Conservation (phyloP, 139 green algal species). For the Coelastrella sp. region DNA sequence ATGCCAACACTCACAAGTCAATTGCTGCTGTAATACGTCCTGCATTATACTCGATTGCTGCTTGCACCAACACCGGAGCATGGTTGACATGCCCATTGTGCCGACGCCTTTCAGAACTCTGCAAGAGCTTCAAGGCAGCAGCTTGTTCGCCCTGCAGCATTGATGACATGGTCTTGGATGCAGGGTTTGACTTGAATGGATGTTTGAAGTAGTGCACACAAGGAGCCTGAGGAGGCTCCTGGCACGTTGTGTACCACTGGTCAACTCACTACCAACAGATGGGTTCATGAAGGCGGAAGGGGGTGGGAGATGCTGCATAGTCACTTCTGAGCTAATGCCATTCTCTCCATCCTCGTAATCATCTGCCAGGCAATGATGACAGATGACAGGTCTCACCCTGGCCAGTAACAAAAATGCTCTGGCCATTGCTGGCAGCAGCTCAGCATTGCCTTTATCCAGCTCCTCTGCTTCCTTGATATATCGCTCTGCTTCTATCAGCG, state of each 20-base stretch:
- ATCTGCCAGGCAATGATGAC: neutral
- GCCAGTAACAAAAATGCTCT: conserved; percentile 67
- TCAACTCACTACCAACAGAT: no score
- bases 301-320: no score
- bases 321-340: no score
- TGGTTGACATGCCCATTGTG: conserved; percentile 75
- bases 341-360: neutral
- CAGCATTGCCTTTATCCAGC: conserved; percentile 38
- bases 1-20: conserved; percentile 51
- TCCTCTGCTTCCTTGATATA: conserved; percentile 56
- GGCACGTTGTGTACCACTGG: no score
- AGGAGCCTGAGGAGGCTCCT: no score
- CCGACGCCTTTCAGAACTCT: conserved; percentile 38
- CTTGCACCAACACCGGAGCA: conserved; percentile 70
- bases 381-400: conserved; percentile 54
- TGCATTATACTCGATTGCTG: conserved; percentile 66
- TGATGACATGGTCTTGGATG: no score
- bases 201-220: no score
- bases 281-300: no score
- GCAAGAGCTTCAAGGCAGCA: conserved; percentile 61
- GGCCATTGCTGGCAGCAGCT: conserved; percentile 78
- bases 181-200: no score
- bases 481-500: conserved; percentile 27
- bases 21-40: conserved; percentile 73
- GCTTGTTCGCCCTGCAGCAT: conserved; percentile 58